phyloP scores from a whole-genome alignment of 1,139 yeast genomes.

The Saccharomycopsis hybrid region DNA sequence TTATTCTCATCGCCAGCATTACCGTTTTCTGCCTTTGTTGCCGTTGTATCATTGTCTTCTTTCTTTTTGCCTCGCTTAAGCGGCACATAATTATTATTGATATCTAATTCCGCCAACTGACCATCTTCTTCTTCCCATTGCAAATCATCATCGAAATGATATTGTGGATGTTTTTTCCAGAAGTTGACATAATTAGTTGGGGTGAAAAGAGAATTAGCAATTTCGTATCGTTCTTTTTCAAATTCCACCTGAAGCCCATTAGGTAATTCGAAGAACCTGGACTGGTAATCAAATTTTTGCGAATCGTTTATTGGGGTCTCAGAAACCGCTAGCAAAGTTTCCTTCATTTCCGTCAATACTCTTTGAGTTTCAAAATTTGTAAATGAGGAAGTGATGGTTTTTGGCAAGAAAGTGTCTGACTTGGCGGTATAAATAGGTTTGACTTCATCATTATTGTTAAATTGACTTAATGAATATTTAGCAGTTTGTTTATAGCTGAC shows the following conservation, averaged over 20 bases:
- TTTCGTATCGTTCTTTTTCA: conserved; percentile 52
- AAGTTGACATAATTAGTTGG: conserved; percentile 38
- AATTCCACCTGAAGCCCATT: conserved; percentile 52
- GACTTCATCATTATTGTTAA: conserved; percentile 15
- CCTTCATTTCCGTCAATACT: conserved; percentile 55
- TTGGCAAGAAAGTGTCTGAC: not conserved
- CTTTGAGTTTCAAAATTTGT: conserved; percentile 30
- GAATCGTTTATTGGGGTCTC: conserved; percentile 22
- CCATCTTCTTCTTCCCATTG: conserved; percentile 21
- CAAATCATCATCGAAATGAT: conserved; percentile 3
- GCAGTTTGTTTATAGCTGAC: conserved; percentile 21
- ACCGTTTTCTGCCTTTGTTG: conserved; percentile 19
- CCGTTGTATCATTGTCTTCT: conserved; percentile 26
- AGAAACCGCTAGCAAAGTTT: conserved; percentile 46
- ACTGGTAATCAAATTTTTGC: conserved; percentile 24
- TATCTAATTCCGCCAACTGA: conserved; percentile 28
- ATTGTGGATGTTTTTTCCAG: conserved; percentile 24
- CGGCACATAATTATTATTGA: conserved; percentile 59
- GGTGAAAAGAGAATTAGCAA: conserved; percentile 72
- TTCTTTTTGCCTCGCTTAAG: conserved; percentile 45
- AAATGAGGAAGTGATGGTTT: conserved; percentile 34
- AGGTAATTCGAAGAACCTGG: conserved; percentile 74
- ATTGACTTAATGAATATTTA: conserved; percentile 13
- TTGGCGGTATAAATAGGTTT: conserved; percentile 4
- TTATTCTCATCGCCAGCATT: conserved; percentile 14